Base-by-base conservation (phyloP, 2,329 filamentous ascomycete species). In the Taxawa tesnikishii region DNA sequence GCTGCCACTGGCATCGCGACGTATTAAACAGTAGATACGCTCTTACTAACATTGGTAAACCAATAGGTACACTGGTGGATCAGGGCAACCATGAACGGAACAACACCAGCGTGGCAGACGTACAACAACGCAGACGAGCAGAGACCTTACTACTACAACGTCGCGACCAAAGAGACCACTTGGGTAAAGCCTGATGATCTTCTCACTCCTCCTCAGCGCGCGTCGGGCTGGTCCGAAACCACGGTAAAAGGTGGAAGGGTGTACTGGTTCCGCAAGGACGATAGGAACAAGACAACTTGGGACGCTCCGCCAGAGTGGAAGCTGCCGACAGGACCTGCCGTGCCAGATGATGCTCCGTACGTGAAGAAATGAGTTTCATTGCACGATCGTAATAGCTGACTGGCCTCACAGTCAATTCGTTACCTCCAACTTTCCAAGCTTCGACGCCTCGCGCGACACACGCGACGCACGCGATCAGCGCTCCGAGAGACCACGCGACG, bases 151-250 rank as follows among this genome's bases (percentile, higher is more conserved):
- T 98, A 92, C 56, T 93, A 87, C 66, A 93, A 98, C 54, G 62
- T 75, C 9, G 61, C 74, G 39, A 94, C 85, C 11, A 92, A 92
- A 53, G 73, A 70, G 41, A 96, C 90, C 18, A 80, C 87, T 70
- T 98, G 90, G 90, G 79, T 76, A 25, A 96, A 94, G 62, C 92
- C 90, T 4, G 73, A 81, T 50, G 90, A 93, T 28, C 65, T 93
- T 58, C 87, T 93, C 81, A 79, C 73, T 14, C 71, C 75, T 5
- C 74, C 77, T 31, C 85, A 94, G 74, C 28, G 24, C 13, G 45
- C 43, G 8, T 46, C 43, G 8, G 47, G 47, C 42, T 98, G 87
- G 85, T 90, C 88, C 50, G 84, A 94, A 57, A 90, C 93, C 51
- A 84, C 79, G 15, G 78, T 83, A 14, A 76, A 85, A 40, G 82